Evolutionary conservation across 805 yeast species (phyloP).

Genomic region (Lipomyces chichibuensis): DNA sequence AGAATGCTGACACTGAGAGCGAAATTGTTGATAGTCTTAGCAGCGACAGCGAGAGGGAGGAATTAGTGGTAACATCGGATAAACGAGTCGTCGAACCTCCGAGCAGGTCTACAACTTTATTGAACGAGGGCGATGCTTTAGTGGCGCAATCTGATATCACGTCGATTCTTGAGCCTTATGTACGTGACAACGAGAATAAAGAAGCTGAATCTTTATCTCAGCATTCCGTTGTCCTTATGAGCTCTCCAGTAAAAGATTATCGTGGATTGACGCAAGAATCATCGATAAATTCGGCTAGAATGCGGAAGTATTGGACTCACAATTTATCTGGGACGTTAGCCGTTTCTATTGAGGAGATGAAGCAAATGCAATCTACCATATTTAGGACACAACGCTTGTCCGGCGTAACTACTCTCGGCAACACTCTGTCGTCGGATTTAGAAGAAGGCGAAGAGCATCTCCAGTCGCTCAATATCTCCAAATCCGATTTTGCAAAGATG

Average conservation of each 20-base stretch:
- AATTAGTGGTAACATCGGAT: neutral
- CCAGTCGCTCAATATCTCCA: slow-evolving; percentile 64
- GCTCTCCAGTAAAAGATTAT: neutral
- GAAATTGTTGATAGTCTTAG: neutral
- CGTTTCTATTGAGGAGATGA: neutral
- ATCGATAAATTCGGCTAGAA: neutral
- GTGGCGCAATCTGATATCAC: neutral
- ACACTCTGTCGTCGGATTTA: slow-evolving; percentile 38
- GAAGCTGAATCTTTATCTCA: neutral
- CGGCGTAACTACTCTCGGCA: neutral
- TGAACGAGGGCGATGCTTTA: neutral
- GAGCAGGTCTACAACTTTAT: neutral
- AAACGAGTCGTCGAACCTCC: neutral
- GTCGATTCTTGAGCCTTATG: neutral
- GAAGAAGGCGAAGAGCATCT: slow-evolving; percentile 59
- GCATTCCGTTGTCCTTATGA: neutral
- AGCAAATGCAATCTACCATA: neutral
- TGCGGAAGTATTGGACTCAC: neutral
- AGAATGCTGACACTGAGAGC: neutral
- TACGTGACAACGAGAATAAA: neutral
- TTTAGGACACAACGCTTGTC: neutral
- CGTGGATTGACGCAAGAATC: neutral
- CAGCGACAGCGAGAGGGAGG: neutral
- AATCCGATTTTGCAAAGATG: slow-evolving; percentile 76
- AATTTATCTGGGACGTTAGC: neutral